Evolutionary conservation across 2,329 filamentous ascomycete species (phyloP), one percentile per base, ranked within the genome.

Genomic region (Microsporum canis): DNA sequence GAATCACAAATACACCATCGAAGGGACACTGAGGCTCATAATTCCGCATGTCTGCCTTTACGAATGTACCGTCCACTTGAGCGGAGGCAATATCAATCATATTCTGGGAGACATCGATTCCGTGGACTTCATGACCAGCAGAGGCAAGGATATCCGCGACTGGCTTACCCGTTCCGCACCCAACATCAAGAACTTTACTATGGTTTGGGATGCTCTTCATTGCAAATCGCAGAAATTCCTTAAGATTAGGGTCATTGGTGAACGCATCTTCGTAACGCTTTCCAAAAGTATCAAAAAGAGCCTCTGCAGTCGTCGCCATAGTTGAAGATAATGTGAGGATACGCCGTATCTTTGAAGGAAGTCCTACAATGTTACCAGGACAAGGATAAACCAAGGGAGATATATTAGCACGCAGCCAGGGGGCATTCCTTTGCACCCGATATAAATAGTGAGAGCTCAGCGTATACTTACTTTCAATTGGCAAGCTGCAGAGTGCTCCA

Each of bases 91-190:
- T 59, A 3, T 56, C 60, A 10, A 66, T 49, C 65, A 66, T 66
- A 27, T 63, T 60, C 8, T 63, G 53, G 3, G 65, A 49, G 3
- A 63, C 41, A 45, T 65, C 64, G 47, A 66, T 66, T 49, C 63
- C 65, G n/a, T 66, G 17, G 12, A 65, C 61, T 6, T 58, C 23
- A 45, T 67, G 66, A n/a, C 66, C 65, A 4, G 64, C 62, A 1
- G 17, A n/a, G 5, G 63, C 64, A 0, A 67, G 43, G 31, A 58
- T 63, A 2, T 63, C 53, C 4, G 63, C 63, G 8, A 49, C 45
- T 3, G 66, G 66, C 39, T 64, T 65, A 1, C 66, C 66, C 0
- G 65, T 67, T 12, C 65, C 66, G 45, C 66, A 65, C 0, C 66
- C 66, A 3, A 67, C 64, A 39, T 67, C 65, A 7, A 67, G 61